Evolutionary conservation across 2,329 filamentous ascomycete species (phyloP).

Genomic region (Sporothrix mexicana): DNA sequence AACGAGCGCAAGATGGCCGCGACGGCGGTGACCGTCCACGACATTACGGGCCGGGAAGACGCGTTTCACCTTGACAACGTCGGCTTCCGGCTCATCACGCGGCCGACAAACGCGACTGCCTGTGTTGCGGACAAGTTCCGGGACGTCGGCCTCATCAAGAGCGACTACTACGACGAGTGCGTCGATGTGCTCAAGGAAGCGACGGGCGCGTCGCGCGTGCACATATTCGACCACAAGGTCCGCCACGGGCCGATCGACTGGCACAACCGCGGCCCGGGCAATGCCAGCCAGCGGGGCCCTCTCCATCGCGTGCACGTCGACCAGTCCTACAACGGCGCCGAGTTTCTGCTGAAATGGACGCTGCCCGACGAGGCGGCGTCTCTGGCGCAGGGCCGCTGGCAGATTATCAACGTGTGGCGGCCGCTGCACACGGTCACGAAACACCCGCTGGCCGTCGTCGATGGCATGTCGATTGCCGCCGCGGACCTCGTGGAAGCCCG

Average conservation of each 20-base stretch:
- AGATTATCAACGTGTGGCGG: slow-evolving; percentile 49
- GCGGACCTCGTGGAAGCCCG: slow-evolving; percentile 48
- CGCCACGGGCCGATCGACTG: slow-evolving; percentile 60
- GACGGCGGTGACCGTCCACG: slow-evolving; percentile 53
- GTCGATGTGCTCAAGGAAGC: slow-evolving; percentile 52
- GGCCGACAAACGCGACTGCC: slow-evolving; percentile 45
- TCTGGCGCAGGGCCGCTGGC: slow-evolving; percentile 35
- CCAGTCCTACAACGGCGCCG: slow-evolving; percentile 44
- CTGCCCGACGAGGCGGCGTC: slow-evolving; percentile 38
- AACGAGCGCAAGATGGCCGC: slow-evolving; percentile 44
- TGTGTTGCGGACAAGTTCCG: slow-evolving; percentile 60
- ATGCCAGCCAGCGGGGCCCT: slow-evolving; percentile 60
- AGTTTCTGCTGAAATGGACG: slow-evolving; percentile 37
- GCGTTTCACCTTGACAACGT: slow-evolving; percentile 61
- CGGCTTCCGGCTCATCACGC: slow-evolving; percentile 61
- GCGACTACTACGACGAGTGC: slow-evolving; percentile 68
- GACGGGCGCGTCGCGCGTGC: slow-evolving; percentile 60
- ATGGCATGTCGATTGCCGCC: slow-evolving; percentile 48
- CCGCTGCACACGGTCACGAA: slow-evolving; percentile 55
- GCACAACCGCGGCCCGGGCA: slow-evolving; percentile 70
- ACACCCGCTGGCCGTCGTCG: slow-evolving; percentile 51
- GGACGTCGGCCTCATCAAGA: slow-evolving; percentile 55
- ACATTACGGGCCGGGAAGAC: slow-evolving; percentile 63
- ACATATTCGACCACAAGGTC: slow-evolving; percentile 73
- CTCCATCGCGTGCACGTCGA: slow-evolving; percentile 57